Percentiles rank a stretch among this genome's conserved stretches.
These are phyloP conservation scores for Avicennia marina DNA, from an alignment of 257 asterid genomes.

Conservation along the genomic window DNA sequence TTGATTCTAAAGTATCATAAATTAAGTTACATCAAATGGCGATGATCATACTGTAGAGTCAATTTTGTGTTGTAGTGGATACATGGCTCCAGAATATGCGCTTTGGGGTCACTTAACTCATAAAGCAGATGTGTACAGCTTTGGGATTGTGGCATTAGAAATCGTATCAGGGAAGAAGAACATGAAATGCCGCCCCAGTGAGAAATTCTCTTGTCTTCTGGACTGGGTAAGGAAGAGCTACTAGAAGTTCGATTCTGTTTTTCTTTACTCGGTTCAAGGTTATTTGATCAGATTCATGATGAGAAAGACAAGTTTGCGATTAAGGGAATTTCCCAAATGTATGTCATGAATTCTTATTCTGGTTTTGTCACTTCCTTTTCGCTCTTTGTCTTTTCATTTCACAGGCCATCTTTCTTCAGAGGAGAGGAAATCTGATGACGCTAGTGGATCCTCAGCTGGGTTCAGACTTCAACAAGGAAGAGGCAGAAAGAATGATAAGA, in stretches of 20 bases:
- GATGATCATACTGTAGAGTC: not conserved
- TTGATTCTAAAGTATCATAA: too few relatives aligned
- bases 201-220: slow-evolving; percentile 52
- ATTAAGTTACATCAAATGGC: too few relatives aligned
- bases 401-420: slow-evolving; percentile 59
- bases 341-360: not conserved
- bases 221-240: slow-evolving; percentile 51
- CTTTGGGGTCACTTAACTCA: too few relatives aligned
- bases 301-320: too few relatives aligned
- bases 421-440: slow-evolving; percentile 38
- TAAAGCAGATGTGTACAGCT: too few relatives aligned
- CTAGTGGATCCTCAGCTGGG: slow-evolving; percentile 53
- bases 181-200: slow-evolving; percentile 47
- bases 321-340: not conserved
- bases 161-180: slow-evolving; percentile 57
- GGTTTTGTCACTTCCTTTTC: too few relatives aligned
- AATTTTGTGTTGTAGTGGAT: too few relatives aligned
- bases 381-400: too few relatives aligned
- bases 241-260: not conserved
- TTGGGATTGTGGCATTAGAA: slow-evolving; percentile 54
- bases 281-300: too few relatives aligned
- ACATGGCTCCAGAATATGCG: too few relatives aligned
- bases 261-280: not conserved
- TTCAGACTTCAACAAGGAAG: slow-evolving; percentile 27
- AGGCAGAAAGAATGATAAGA: slow-evolving; percentile 43